Percentiles rank a stretch among this genome's conserved stretches.
Evolutionary conservation across 1,139 yeast species (phyloP).

Genomic region (Debaryomyces subglobosus): DNA sequence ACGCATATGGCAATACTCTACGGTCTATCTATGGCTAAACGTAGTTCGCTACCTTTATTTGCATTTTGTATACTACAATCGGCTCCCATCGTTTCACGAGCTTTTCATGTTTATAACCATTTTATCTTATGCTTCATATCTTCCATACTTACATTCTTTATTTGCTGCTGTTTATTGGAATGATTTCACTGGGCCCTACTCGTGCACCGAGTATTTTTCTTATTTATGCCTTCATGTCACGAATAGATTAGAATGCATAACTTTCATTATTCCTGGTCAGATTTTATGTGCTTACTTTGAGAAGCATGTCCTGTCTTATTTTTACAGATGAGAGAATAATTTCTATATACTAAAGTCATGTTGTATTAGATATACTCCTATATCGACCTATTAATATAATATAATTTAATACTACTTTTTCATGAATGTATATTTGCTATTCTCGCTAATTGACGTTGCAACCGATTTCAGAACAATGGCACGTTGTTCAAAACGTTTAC

Average conservation of each 20-base stretch:
- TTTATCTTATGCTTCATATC: not conserved
- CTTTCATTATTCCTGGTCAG: not conserved
- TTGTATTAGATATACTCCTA: not conserved
- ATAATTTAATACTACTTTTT: not conserved
- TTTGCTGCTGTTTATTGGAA: not conserved
- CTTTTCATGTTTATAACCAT: not conserved
- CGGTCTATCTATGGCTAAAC: not conserved
- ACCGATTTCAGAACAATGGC: slow-evolving; percentile 3
- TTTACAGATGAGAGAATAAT: not conserved
- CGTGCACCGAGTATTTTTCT: not conserved
- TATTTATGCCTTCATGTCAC: not conserved
- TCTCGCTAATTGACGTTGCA: slow-evolving; percentile 2
- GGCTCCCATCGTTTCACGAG: not conserved
- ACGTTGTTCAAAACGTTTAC: not conserved
- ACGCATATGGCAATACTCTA: not conserved
- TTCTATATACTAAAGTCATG: not conserved
- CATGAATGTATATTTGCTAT: not conserved
- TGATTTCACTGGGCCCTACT: not conserved
- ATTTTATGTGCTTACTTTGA: not conserved
- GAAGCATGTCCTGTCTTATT: not conserved
- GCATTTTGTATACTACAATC: not conserved
- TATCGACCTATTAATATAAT: not conserved
- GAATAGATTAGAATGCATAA: not conserved
- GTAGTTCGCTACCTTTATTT: not conserved
- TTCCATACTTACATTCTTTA: not conserved